Conservation (phyloP, 805 yeast species). For the Debaryomyces tyrocola region DNA sequence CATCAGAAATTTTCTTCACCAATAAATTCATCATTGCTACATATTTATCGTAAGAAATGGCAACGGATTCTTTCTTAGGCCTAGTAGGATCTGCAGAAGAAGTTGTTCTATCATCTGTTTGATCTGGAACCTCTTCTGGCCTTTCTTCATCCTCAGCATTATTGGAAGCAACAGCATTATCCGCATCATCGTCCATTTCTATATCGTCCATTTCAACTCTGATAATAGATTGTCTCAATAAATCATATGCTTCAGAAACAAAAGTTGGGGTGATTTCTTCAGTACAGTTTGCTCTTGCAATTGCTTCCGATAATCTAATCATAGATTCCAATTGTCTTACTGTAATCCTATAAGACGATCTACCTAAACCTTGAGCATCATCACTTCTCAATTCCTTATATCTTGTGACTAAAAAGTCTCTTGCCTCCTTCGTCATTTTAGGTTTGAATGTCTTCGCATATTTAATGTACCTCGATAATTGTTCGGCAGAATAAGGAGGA, state of each 20-base stretch:
- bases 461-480: slow-evolving; percentile 80
- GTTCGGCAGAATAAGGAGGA: slow-evolving; percentile 88
- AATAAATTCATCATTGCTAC: slow-evolving; percentile 78
- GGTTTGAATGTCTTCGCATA: slow-evolving; percentile 95
- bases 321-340: slow-evolving; percentile 95
- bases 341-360: slow-evolving; percentile 89
- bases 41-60: slow-evolving; percentile 83
- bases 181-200: slow-evolving; percentile 71
- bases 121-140: slow-evolving; percentile 2
- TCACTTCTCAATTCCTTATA: slow-evolving; percentile 85
- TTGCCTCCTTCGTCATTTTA: slow-evolving; percentile 75
- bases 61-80: slow-evolving; percentile 37
- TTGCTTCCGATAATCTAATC: slow-evolving; percentile 92
- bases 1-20: slow-evolving; percentile 61
- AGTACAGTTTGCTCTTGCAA: slow-evolving; percentile 95
- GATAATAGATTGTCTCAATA: slow-evolving; percentile 86
- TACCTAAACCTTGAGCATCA: slow-evolving; percentile 85
- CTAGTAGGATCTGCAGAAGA: slow-evolving; percentile 5
- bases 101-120: neutral
- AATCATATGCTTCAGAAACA: slow-evolving; percentile 90
- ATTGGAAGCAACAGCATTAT: slow-evolving; percentile 17
- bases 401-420: slow-evolving; percentile 70
- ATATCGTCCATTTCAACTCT: slow-evolving; percentile 93
- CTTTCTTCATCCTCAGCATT: slow-evolving; percentile 13
- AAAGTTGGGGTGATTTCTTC: slow-evolving; percentile 80